Base-by-base conservation (phyloP, 345 rosid genomes). In the Citrus unshiu region DNA sequence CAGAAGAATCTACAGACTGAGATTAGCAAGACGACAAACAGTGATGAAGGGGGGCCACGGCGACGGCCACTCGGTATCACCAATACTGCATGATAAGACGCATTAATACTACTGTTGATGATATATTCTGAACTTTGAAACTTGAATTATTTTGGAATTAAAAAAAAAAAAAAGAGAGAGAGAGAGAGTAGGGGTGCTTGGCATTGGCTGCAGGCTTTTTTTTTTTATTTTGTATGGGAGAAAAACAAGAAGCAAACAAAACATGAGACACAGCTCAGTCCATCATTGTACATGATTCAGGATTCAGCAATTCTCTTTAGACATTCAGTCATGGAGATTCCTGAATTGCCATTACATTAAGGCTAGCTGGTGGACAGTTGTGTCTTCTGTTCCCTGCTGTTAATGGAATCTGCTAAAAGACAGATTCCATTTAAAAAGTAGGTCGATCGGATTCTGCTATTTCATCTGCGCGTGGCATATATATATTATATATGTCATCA, bases 1-100 rank as follows among this genome's bases (percentile, higher is more conserved):
- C 24, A 46, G 65, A 59, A 24, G 83, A 80, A 80, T 75, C 83
- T 75, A 54, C 65, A 70, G 61, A 51, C 4, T n/a, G 66, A 54
- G 62, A 46, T 3, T 13, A 0, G 68, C 56, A 77, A 60, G 67
- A 54, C 21, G 72, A 78, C 59, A 61, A 32, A 25, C 56, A 14
- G 60, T 64, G 70, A 62, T 2, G 4, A 14, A 0, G 57, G 58
- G 60, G 60, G 12, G 22, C 21, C 35, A 24, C 10, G 61, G 35
- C 19, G 19, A 24, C 29, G 61, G 30, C 51, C 78, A 66, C 9
- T 63, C 63, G 5, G 64, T 69, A 43, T 54, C 71, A 8, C 14
- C 49, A 4, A n/a, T 34, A 8, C 54, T 13, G 18, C 16, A 14
- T 70, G 19, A 37, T 58, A n/a, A 72, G 69, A n/a, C 49, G 51